Evolutionary conservation across 164 flowering plant genomes (phyloP).

Genomic region (Litsea cubeba): DNA sequence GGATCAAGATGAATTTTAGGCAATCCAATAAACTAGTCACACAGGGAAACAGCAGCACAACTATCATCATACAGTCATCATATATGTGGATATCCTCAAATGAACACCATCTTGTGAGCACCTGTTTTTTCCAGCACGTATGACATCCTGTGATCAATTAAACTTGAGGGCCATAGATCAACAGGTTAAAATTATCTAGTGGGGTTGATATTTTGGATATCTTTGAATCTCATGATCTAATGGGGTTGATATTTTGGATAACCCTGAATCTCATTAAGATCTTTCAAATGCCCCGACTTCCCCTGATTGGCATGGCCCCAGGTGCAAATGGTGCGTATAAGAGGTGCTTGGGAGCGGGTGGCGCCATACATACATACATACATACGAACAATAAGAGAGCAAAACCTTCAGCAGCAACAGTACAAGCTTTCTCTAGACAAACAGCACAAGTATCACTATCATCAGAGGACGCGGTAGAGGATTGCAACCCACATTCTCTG

Average conservation of each 20-base stretch:
- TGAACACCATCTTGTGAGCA: too few species aligned
- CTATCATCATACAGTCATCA: too few species aligned
- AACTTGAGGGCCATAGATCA: too few species aligned
- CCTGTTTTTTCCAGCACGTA: too few species aligned
- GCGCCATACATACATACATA: neutral
- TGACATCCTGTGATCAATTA: too few species aligned
- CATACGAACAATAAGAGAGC: slow-evolving; percentile 5
- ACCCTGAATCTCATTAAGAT: neutral
- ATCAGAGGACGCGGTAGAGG: slow-evolving; percentile 46
- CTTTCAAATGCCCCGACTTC: neutral
- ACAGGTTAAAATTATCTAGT: too few species aligned
- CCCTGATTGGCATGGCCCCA: too few species aligned
- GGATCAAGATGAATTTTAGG: too few species aligned
- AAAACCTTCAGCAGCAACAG: slow-evolving; percentile 92
- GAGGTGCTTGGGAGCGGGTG: neutral
- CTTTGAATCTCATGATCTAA: too few species aligned
- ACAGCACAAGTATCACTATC: slow-evolving; percentile 87
- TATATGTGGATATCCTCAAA: too few species aligned
- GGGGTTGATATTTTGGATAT: neutral
- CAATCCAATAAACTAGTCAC: too few species aligned
- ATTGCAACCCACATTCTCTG: slow-evolving; percentile 83
- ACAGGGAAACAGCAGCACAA: too few species aligned
- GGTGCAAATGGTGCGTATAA: neutral
- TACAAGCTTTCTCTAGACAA: slow-evolving; percentile 85
- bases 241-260: neutral